Evolutionary conservation across 2,329 filamentous ascomycete species (phyloP), one percentile per base, ranked within the genome.

Genomic region (Pyrenochaeta sp.): DNA sequence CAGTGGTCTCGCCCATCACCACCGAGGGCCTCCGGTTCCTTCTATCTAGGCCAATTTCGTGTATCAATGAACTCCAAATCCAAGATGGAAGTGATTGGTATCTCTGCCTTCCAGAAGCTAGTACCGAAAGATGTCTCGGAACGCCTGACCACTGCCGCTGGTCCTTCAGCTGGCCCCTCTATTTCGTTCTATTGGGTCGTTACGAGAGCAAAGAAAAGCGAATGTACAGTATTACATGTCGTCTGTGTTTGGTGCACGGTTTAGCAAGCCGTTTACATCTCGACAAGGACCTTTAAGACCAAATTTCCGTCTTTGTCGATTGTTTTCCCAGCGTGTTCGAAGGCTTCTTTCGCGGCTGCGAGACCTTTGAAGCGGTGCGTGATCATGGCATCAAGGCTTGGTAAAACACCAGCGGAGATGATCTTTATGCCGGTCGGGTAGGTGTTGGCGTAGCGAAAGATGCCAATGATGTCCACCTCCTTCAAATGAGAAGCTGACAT

Each of bases 401-500:
- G 79, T 40, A 86, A 69, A 52, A 80, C 79, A 5, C 83, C 83
- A 49, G 81, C 82, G 2, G 79, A 82, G 62, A 85, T 73, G 61
- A 86, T 71, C 61, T 79, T 80, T 69, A 86, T 84, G 1, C 84
- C 84, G n/a, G 78, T 80, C 0, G 83, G 82, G 62, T 86, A 86
- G 0, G 82, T 83, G 64, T 81, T 78, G 67, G 84, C 83, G 58
- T 86, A 86, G 44, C 84, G 77, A 72, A 86, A 85, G 6, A 85
- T 83, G n/a, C 84, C 84, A 48, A 86, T 81, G 43, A 86, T 80
- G 67, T 86, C 84, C 6, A 86, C 82, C 69, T 86, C 84, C 34
- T 84, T 80, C 59, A 85, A 64, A 30, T 84, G 83, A n/a, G 84
- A 82, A 1, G 82, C 82, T 6, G 82, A 83, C 66, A 85, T 79